Conservation (phyloP, 2,329 filamentous ascomycete species). For the Fusarium newnesense region DNA sequence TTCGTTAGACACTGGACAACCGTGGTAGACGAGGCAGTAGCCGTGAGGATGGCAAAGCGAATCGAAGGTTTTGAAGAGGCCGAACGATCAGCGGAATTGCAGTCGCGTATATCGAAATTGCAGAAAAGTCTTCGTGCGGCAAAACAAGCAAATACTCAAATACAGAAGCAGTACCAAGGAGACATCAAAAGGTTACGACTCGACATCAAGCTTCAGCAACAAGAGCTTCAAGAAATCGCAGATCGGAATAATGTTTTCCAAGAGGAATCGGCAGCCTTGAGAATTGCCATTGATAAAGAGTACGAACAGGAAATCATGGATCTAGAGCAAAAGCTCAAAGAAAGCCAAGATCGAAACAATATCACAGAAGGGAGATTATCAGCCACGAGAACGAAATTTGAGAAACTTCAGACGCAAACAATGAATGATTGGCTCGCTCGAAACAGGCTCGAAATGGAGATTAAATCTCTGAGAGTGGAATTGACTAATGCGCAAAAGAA, state of each 20-base stretch:
- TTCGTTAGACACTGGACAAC: background rate
- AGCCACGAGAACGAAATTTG: background rate
- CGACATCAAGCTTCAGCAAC: background rate
- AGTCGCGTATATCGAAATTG: background rate
- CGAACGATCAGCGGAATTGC: too few species aligned
- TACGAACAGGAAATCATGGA: background rate
- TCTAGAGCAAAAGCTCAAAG: background rate
- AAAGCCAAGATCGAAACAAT: background rate
- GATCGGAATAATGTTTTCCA: too few species aligned
- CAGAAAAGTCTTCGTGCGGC: background rate
- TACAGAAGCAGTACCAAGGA: background rate
- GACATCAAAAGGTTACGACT: background rate
- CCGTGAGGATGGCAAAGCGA: background rate
- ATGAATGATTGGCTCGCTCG: background rate
- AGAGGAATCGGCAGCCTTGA: too few species aligned
- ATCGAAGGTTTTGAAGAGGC: fast-evolving
- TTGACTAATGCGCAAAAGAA: background rate
- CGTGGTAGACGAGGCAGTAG: background rate
- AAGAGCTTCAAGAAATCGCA: background rate
- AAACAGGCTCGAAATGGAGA: background rate
- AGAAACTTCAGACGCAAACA: background rate
- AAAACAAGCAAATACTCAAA: too few species aligned
- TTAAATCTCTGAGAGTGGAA: background rate
- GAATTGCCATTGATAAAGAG: too few species aligned
- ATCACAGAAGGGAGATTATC: fast-evolving